Percentiles rank a stretch among this genome's conserved stretches.
phyloP scores from a whole-genome alignment of 75 land plant species.

The Pseudotsuga menziesii region DNA sequence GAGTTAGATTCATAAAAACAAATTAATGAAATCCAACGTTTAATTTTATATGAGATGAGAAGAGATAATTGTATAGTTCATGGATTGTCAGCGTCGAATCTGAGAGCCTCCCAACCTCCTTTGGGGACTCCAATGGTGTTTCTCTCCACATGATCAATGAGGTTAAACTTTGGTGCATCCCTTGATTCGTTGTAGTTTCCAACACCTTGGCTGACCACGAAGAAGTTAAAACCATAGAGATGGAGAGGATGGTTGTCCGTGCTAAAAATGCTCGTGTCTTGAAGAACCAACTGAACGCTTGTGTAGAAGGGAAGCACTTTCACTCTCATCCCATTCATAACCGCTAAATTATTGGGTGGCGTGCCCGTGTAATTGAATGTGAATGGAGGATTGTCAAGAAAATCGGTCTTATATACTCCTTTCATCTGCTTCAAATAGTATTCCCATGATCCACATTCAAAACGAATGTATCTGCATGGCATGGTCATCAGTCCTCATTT shows the following conservation, averaged over 20 bases:
- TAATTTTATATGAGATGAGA: too few species aligned
- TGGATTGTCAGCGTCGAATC: slow-evolving; percentile 31
- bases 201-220: slow-evolving; percentile 19
- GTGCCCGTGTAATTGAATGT: slow-evolving; percentile 8
- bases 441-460: too few species aligned
- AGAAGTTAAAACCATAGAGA: slow-evolving; percentile 27
- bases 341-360: not conserved
- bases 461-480: too few species aligned
- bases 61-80: not conserved
- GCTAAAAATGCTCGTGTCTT: slow-evolving; percentile 18
- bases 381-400: slow-evolving; percentile 1
- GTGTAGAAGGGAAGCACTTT: slow-evolving; percentile 18
- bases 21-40: too few species aligned
- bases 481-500: too few species aligned
- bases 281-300: slow-evolving; percentile 25
- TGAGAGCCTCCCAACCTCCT: slow-evolving; percentile 27
- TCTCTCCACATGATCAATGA: slow-evolving; percentile 18
- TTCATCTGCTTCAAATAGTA: not conserved
- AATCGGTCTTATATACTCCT: slow-evolving; percentile 2
- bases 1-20: too few species aligned
- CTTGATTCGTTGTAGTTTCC: slow-evolving; percentile 18
- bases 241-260: slow-evolving; percentile 26
- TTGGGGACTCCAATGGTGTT: slow-evolving; percentile 25
- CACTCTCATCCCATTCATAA: slow-evolving; percentile 9
- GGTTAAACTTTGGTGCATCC: slow-evolving; percentile 14